A percentile compares a stretch with the other conserved stretches of the same genome.
Evolutionary conservation across 106 monocot species (phyloP).

Genomic region (Dendrobium catenatum): DNA sequence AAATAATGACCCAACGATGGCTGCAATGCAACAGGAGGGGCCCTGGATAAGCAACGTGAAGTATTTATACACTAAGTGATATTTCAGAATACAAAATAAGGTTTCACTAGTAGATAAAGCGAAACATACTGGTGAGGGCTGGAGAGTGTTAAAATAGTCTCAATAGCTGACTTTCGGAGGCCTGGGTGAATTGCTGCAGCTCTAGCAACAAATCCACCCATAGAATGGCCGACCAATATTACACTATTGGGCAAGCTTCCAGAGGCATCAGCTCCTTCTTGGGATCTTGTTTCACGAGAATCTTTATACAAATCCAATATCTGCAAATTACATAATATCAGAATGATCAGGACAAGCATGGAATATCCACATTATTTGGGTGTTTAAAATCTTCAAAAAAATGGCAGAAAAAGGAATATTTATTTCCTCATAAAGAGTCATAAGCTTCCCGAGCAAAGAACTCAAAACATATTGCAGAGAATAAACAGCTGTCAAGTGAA

Average conservation of each 20-base stretch:
- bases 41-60: slow-evolving; percentile 50
- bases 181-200: slow-evolving; percentile 75
- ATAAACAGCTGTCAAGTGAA: background rate
- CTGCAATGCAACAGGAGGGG: slow-evolving; percentile 93
- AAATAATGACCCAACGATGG: slow-evolving; percentile 87
- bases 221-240: slow-evolving; percentile 94
- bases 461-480: background rate
- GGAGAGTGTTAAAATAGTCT: slow-evolving; percentile 86
- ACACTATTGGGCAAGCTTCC: slow-evolving; percentile 71
- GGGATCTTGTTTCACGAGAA: slow-evolving; percentile 38
- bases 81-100: slow-evolving; percentile 6
- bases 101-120: background rate
- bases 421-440: background rate
- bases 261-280: slow-evolving; percentile 40
- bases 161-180: slow-evolving; percentile 69
- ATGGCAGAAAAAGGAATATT: background rate
- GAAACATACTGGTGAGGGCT: slow-evolving; percentile 89
- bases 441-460: background rate
- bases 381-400: background rate
- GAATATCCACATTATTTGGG: background rate
- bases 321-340: slow-evolving; percentile 28
- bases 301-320: slow-evolving; percentile 84
- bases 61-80: slow-evolving; percentile 17
- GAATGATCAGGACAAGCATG: background rate
- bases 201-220: slow-evolving; percentile 99